Evolutionary conservation across 495 filamentous ascomycete genomes (phyloP).

Genomic region (Chaetomium fimeti): DNA sequence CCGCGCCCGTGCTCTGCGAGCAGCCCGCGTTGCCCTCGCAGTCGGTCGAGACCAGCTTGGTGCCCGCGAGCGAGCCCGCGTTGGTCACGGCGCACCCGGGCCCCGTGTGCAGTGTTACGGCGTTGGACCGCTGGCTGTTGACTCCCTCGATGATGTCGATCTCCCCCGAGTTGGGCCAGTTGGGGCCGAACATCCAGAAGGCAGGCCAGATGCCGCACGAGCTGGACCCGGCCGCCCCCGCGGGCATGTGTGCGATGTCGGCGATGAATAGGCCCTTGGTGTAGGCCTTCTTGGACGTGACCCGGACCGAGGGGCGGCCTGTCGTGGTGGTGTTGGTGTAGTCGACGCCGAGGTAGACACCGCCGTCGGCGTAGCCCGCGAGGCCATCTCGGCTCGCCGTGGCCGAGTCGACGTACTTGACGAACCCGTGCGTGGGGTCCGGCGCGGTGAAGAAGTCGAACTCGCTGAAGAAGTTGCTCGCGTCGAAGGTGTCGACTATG

Average conservation of each 20-base stretch:
- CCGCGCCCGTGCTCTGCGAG: slow-evolving; percentile 41
- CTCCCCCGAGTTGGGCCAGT: slow-evolving; percentile 80
- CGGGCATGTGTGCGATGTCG: slow-evolving; percentile 76
- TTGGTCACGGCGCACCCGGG: slow-evolving; percentile 58
- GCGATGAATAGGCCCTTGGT: slow-evolving; percentile 68
- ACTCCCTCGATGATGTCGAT: slow-evolving; percentile 93
- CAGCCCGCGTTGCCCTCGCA: slow-evolving; percentile 54
- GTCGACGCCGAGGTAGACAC: slow-evolving; percentile 57
- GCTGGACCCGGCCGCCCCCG: slow-evolving; percentile 34
- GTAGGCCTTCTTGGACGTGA: slow-evolving; percentile 66
- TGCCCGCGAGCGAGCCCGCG: slow-evolving; percentile 50
- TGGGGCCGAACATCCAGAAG: slow-evolving; percentile 68
- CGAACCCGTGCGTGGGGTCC: slow-evolving; percentile 70
- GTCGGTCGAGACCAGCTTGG: slow-evolving; percentile 46
- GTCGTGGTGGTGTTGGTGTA: slow-evolving; percentile 44
- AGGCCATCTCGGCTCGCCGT: slow-evolving; percentile 58
- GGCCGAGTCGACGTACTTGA: slow-evolving; percentile 59
- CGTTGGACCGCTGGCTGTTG: slow-evolving; percentile 61
- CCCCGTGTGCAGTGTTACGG: slow-evolving; percentile 73
- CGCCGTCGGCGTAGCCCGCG: slow-evolving; percentile 53
- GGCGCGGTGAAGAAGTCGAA: slow-evolving; percentile 54
- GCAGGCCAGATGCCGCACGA: slow-evolving; percentile 63
- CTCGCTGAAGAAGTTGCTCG: slow-evolving; percentile 55
- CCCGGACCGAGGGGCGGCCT: slow-evolving; percentile 67
- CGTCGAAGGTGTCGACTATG: slow-evolving; percentile 48